These are phyloP conservation scores for Arthrinium puccinioides DNA, from an alignment of 2,329 filamentous ascomycete genomes.

Conservation along the genomic window DNA sequence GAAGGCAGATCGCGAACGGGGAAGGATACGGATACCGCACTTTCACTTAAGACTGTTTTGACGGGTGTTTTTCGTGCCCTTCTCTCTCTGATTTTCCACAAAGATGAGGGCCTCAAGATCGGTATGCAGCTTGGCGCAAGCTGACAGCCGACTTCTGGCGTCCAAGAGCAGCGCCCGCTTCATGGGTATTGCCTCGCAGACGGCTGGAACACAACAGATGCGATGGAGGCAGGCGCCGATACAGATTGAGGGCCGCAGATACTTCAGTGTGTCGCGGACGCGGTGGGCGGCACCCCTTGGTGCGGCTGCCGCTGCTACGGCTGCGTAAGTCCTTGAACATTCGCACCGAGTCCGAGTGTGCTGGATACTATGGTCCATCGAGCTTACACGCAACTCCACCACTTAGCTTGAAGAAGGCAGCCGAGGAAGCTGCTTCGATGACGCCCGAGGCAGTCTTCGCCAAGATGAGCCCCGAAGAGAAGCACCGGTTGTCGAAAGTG, in stretches of 20 bases:
- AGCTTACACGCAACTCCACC: too few relatives aligned
- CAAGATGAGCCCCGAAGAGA: conserved; percentile 75
- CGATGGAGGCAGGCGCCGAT: conserved; percentile 23
- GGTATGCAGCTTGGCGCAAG: conserved; percentile 28
- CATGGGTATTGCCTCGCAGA: conserved; percentile 23
- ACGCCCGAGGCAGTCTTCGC: conserved; percentile 60
- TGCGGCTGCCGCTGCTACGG: conserved; percentile 22
- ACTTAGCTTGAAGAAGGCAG: conserved; percentile 42
- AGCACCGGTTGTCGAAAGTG: conserved; percentile 68
- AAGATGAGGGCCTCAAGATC: conserved; percentile 33
- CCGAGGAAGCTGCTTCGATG: conserved; percentile 45
- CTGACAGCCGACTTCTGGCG: conserved; percentile 26
- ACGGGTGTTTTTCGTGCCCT: conserved; percentile 8
- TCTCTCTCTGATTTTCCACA: conserved; percentile 10
- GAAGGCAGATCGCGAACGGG: too few relatives aligned
- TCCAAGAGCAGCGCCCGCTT: conserved; percentile 24
- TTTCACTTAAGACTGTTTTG: too few relatives aligned
- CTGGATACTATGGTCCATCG: too few relatives aligned
- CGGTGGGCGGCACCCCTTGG: conserved; percentile 21
- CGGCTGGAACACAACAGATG: conserved; percentile 15
- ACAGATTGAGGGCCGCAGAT: conserved; percentile 26
- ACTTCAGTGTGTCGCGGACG: conserved; percentile 29
- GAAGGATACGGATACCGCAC: too few relatives aligned
- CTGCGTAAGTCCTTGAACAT: conserved; percentile 35
- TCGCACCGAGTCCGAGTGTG: too few relatives aligned